Base-by-base conservation (phyloP, 2,329 filamentous ascomycete genomes). In the Metarhizium robertsii region DNA sequence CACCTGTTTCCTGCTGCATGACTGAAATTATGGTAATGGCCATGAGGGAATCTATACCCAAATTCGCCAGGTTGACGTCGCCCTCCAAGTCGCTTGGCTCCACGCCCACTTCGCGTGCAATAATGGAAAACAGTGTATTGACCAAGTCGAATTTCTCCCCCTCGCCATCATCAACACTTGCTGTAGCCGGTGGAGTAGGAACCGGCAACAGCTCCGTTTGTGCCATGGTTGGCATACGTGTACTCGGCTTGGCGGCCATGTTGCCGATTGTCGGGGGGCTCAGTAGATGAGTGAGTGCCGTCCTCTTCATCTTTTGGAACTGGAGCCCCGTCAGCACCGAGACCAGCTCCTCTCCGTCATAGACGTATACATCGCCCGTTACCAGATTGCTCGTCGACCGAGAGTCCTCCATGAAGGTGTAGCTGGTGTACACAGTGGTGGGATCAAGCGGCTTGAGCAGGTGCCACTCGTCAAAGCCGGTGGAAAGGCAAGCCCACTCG, bases 271-370 rank as follows among this genome's bases (percentile, higher is more conserved):
- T 25, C 7, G 38, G 11, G 18, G 50, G 50, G 29, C 32, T 20
- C 32, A 52, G 50, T 13, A 52, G 50, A 25, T 52, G 50, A 13
- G 14, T 25, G 50, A 52, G 50, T 14, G 50, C 50, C 36, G 50
- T 52, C 50, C 50, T 52, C 36, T 52, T 52, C 50, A 52, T 52
- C 50, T 52, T 52, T 42, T 52, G 50, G 36, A 52, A 52, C 18
- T 52, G 32, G 38, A 52, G 18, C 13, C 50, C 50, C 10, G 50
- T 43, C 50, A 52, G 18, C 32, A 52, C 50, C 18, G 50, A 52
- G 32, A 30, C 50, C n/a, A 52, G 25, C 18, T 52, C 50, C 4
- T 42, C 50, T 29, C 50, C 50, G 13, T 52, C 36, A 7, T 47
- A 47, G 25, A 47, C 45, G 45, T 47, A 47, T 16, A 47, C 45